Evolutionary conservation across 2,329 filamentous ascomycete species (phyloP).

Genomic region (Stagonosporopsis chrysanthemi): DNA sequence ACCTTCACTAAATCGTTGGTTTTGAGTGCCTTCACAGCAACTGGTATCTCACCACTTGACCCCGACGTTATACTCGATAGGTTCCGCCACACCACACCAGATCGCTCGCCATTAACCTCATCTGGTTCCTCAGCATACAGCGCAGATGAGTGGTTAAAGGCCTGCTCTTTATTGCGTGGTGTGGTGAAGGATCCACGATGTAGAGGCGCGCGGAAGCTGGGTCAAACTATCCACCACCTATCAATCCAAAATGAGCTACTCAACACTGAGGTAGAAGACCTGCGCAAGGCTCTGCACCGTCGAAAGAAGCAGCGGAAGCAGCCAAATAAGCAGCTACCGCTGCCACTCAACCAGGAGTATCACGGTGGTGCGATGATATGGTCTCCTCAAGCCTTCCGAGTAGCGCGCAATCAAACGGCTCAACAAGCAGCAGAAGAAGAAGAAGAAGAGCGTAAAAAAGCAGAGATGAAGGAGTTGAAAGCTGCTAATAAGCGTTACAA

Average conservation of each 20-base stretch:
- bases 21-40: neutral
- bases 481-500: neutral
- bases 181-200: neutral
- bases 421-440: neutral
- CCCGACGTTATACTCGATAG: constrained; percentile 1
- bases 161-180: neutral
- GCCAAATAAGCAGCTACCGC: neutral
- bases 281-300: neutral
- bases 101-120: neutral
- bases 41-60: neutral
- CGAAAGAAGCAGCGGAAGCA: neutral
- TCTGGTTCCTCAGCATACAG: neutral
- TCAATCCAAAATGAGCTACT: neutral
- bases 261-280: neutral
- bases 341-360: neutral
- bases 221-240: neutral
- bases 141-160: neutral
- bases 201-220: neutral
- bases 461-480: neutral
- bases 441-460: no score
- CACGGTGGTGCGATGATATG: neutral
- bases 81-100: neutral
- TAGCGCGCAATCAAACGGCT: neutral
- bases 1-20: neutral
- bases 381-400: neutral